Conservation (phyloP, 495 filamentous ascomycete genomes). For the Penicillium lagena region DNA sequence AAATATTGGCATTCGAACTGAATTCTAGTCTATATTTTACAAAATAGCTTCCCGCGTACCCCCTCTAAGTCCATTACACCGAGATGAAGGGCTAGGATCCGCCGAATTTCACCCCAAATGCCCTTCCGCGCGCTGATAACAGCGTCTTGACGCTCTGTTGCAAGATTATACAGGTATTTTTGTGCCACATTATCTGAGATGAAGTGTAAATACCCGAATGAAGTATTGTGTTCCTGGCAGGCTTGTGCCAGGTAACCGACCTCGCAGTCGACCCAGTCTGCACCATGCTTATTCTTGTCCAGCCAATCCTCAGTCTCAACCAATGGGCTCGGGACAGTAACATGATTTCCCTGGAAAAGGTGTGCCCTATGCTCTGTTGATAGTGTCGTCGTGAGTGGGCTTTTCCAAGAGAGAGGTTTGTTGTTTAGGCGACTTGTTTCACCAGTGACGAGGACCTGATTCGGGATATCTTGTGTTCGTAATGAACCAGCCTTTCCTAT, state of each 20-base stretch:
- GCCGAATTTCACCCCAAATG: too few species aligned
- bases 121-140: too few species aligned
- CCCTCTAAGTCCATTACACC: too few species aligned
- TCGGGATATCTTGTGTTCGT: neutral
- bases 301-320: neutral
- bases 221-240: neutral
- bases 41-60: too few species aligned
- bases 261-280: neutral
- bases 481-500: neutral
- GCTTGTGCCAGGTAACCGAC: neutral
- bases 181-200: neutral
- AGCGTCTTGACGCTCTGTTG: too few species aligned
- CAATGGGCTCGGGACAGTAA: neutral
- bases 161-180: too few species aligned
- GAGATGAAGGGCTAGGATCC: too few species aligned
- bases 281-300: neutral
- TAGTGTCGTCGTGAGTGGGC: neutral
- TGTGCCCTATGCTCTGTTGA: too few species aligned
- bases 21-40: too few species aligned
- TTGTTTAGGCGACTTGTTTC: neutral
- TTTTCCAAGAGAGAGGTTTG: neutral
- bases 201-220: neutral
- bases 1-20: too few species aligned
- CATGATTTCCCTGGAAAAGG: neutral
- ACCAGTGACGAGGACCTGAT: neutral